These are phyloP conservation scores for Carallia brachiata DNA, from an alignment of 345 rosid species.

Conservation along the genomic window DNA sequence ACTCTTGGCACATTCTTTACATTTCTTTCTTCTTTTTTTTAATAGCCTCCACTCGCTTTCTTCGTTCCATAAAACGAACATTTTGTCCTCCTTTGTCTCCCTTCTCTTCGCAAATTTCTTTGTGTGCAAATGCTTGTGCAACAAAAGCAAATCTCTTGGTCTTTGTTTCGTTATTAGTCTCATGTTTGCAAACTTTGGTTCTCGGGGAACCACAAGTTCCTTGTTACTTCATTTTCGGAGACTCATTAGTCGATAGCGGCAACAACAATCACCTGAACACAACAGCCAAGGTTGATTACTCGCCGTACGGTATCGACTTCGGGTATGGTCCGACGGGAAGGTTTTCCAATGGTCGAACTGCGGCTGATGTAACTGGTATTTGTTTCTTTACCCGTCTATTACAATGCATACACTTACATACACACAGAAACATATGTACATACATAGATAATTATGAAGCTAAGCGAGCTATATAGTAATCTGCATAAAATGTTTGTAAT, in stretches of 20 bases:
- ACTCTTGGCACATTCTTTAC: too few relatives aligned
- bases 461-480: too few relatives aligned
- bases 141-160: not conserved
- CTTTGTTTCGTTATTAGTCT: not conserved
- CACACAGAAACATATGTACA: too few relatives aligned
- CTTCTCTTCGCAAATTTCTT: too few relatives aligned
- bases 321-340: conserved; percentile 28
- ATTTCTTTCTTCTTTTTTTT: too few relatives aligned
- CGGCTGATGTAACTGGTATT: conserved; percentile 6
- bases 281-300: conserved; percentile 17
- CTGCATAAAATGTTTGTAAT: too few relatives aligned
- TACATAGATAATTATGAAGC: too few relatives aligned
- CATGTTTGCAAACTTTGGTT: not conserved
- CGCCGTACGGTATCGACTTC: conserved; percentile 30
- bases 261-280: conserved; percentile 29
- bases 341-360: conserved; percentile 28
- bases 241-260: conserved; percentile 30
- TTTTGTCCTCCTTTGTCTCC: too few relatives aligned
- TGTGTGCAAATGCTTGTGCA: not conserved
- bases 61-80: too few relatives aligned
- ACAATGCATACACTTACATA: too few relatives aligned
- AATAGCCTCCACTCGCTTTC: too few relatives aligned
- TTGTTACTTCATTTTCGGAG: conserved; percentile 38
- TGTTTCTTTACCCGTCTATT: not conserved
- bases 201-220: conserved; percentile 18